A percentile compares a stretch with the other conserved stretches of the same genome.
phyloP scores from a whole-genome alignment of 176 grass and related monocot genomes.

The Juncus effusus region DNA sequence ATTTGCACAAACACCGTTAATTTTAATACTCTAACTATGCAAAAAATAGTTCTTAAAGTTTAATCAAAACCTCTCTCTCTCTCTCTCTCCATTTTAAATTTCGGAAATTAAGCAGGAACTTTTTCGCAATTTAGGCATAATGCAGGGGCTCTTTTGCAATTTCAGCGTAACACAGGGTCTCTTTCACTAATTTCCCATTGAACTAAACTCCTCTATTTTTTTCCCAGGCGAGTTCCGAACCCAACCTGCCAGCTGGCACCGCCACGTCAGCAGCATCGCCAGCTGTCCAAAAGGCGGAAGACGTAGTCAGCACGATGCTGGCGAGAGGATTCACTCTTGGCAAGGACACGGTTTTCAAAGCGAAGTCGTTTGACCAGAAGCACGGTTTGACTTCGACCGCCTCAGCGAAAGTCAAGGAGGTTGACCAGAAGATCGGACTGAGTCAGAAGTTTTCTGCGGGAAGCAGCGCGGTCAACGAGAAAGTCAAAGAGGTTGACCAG shows the following conservation, averaged over 20 bases:
- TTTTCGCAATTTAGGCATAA: too few relatives aligned
- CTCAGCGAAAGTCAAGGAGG: constrained; percentile 52
- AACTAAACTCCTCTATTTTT: not conserved
- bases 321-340: constrained; percentile 83
- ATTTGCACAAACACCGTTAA: not conserved
- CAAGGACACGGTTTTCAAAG: constrained; percentile 63
- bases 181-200: too few relatives aligned
- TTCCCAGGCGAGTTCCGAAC: constrained; percentile 11
- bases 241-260: constrained; percentile 18
- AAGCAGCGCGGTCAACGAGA: constrained; percentile 57
- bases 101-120: too few relatives aligned
- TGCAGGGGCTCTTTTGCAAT: too few relatives aligned
- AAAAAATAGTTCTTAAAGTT: too few relatives aligned
- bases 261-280: constrained; percentile 21
- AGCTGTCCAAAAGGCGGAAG: constrained; percentile 78
- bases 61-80: too few relatives aligned
- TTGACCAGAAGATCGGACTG: constrained; percentile 85
- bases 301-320: constrained; percentile 81
- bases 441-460: constrained; percentile 66
- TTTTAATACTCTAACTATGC: not conserved
- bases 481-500: constrained; percentile 75
- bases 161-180: too few relatives aligned
- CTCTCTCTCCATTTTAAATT: too few relatives aligned
- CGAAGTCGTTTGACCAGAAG: constrained; percentile 71
- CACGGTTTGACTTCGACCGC: constrained; percentile 74